Conservation (phyloP, 768 basidiomycete species). For the Lentinula raphanica region DNA sequence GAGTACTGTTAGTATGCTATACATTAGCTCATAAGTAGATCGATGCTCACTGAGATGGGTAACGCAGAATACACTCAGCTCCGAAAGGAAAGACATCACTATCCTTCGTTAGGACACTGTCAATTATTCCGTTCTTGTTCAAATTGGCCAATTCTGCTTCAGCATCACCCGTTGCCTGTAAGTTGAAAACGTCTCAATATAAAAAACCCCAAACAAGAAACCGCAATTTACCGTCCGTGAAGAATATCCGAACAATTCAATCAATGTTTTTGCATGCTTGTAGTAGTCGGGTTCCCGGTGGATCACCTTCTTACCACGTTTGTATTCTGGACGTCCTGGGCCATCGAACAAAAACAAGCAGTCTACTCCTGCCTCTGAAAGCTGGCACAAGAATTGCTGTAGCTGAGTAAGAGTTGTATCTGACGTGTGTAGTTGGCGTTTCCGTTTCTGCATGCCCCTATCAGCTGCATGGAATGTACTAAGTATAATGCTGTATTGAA, state of each 20-base stretch:
- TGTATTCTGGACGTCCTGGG: not conserved
- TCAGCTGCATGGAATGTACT: not conserved
- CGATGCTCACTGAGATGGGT: too few species aligned
- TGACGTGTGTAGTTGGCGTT: too few species aligned
- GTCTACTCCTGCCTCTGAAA: not conserved
- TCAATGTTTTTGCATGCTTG: not conserved
- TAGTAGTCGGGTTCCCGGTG: not conserved
- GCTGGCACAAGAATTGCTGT: not conserved
- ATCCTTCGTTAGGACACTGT: conserved; percentile 62
- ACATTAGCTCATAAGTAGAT: not conserved
- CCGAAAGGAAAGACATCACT: conserved; percentile 66
- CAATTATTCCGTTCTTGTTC: conserved; percentile 51
- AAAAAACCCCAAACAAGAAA: too few species aligned
- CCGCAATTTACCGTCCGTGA: not conserved
- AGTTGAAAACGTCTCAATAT: too few species aligned
- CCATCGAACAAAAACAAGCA: not conserved
- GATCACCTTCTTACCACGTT: not conserved
- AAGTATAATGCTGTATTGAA: not conserved
- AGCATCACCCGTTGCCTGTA: conserved; percentile 44
- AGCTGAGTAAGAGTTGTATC: not conserved
- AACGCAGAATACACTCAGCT: conserved; percentile 45
- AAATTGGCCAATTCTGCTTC: conserved; percentile 66
- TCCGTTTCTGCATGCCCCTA: not conserved
- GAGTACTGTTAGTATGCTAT: too few species aligned
- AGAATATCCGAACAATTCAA: not conserved